These are phyloP conservation scores for Desmodesmus armatus DNA, from an alignment of 139 green algal species.

Conservation along the genomic window DNA sequence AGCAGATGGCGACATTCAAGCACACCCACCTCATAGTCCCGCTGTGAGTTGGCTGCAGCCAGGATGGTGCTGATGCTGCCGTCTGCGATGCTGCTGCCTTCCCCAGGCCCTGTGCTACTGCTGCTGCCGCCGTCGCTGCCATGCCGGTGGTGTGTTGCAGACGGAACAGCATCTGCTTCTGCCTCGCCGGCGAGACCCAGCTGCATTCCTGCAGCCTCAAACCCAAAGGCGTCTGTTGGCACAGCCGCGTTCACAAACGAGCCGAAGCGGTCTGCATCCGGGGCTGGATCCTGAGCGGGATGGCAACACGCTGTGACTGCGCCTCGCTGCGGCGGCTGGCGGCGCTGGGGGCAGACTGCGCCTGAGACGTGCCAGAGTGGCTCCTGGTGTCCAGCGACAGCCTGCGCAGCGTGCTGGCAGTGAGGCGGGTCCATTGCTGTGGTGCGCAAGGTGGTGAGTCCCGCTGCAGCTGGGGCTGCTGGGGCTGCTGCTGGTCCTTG, in stretches of 20 bases:
- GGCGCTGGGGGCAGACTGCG: too few relatives aligned
- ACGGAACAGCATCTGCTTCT: too few relatives aligned
- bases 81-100: not conserved
- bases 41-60: conserved; percentile 17
- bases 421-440: not conserved
- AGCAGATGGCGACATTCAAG: not conserved
- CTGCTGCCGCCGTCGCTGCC: not conserved
- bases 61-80: not conserved
- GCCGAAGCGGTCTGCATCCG: too few relatives aligned
- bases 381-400: not conserved
- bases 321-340: too few relatives aligned
- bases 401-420: not conserved
- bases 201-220: too few relatives aligned
- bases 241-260: not conserved
- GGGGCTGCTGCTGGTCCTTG: not conserved
- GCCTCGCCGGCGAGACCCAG: too few relatives aligned
- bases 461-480: not conserved
- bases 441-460: not conserved
- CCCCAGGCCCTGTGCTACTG: not conserved
- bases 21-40: not conserved
- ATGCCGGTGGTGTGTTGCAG: too few relatives aligned
- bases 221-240: too few relatives aligned
- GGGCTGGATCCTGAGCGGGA: too few relatives aligned
- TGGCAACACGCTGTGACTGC: too few relatives aligned
- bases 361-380: too few relatives aligned